These are phyloP conservation scores for Aspergillus bertholletiae DNA, from an alignment of 495 filamentous ascomycete genomes.

Conservation along the genomic window DNA sequence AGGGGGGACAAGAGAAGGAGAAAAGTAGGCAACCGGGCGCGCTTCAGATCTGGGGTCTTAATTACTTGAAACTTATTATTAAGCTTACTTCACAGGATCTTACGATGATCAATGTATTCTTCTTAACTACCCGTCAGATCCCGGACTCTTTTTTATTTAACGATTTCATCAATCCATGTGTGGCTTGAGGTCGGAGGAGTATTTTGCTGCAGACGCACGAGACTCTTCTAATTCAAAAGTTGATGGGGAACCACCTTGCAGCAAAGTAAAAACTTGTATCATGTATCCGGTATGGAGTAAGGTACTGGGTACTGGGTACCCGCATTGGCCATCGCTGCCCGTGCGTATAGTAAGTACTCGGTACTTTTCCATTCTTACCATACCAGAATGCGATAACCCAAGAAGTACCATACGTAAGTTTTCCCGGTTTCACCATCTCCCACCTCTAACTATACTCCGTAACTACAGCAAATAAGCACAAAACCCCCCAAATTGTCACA, in stretches of 20 bases:
- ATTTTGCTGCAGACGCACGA: background rate
- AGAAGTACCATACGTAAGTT: background rate
- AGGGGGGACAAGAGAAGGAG: conserved; percentile 3
- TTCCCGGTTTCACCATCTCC: too few relatives aligned
- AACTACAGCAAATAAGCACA: background rate
- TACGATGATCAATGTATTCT: too few relatives aligned
- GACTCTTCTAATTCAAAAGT: background rate
- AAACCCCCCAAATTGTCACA: background rate
- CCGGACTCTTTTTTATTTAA: background rate
- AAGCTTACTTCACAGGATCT: too few relatives aligned
- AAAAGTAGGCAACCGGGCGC: background rate
- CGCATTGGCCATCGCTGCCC: conserved; percentile 8
- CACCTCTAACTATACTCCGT: too few relatives aligned
- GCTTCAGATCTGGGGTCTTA: conserved; percentile 1
- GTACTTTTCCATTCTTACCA: conserved; percentile 5
- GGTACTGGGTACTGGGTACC: conserved; percentile 15
- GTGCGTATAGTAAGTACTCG: conserved; percentile 9
- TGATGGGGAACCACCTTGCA: background rate
- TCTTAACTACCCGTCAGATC: too few relatives aligned
- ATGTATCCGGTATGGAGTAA: background rate
- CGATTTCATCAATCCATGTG: background rate
- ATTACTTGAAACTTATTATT: too few relatives aligned
- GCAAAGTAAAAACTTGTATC: background rate
- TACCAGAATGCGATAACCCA: background rate
- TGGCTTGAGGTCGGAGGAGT: background rate